Conservation (phyloP, 352 stramenopile genomes). For the Pythium monospermum region DNA sequence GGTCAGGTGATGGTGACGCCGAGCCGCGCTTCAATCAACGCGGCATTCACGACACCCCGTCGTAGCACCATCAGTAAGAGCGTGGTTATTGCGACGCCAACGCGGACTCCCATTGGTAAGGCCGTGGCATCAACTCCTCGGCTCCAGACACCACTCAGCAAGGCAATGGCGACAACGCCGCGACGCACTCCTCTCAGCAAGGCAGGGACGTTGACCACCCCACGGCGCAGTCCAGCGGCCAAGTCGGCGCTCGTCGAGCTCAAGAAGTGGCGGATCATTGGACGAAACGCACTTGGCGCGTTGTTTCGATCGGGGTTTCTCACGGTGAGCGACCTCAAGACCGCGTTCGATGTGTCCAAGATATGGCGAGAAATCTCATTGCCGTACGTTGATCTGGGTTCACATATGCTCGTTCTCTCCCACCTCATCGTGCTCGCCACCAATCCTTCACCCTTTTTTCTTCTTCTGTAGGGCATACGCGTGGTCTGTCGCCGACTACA, state of each 20-base stretch:
- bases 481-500: constrained; percentile 26
- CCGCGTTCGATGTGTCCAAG: constrained; percentile 17
- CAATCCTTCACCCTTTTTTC: neutral
- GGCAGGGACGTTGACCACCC: constrained; percentile 3
- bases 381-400: constrained; percentile 15
- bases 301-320: constrained; percentile 22
- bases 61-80: neutral
- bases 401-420: neutral
- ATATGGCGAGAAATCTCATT: constrained; percentile 21
- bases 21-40: constrained; percentile 1
- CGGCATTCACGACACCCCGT: neutral
- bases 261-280: constrained; percentile 15
- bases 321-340: constrained; percentile 13
- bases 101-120: constrained; percentile 10
- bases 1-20: neutral
- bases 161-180: constrained; percentile 7
- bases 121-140: constrained; percentile 1
- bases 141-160: constrained; percentile 6
- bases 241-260: constrained; percentile 7
- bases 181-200: constrained; percentile 8
- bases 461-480: constrained; percentile 19
- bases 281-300: constrained; percentile 5
- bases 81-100: constrained; percentile 2
- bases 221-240: constrained; percentile 4
- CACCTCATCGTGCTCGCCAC: neutral